Base-by-base conservation (phyloP, 2,329 filamentous ascomycete genomes). In the Teratosphaeriaceae sp. region DNA sequence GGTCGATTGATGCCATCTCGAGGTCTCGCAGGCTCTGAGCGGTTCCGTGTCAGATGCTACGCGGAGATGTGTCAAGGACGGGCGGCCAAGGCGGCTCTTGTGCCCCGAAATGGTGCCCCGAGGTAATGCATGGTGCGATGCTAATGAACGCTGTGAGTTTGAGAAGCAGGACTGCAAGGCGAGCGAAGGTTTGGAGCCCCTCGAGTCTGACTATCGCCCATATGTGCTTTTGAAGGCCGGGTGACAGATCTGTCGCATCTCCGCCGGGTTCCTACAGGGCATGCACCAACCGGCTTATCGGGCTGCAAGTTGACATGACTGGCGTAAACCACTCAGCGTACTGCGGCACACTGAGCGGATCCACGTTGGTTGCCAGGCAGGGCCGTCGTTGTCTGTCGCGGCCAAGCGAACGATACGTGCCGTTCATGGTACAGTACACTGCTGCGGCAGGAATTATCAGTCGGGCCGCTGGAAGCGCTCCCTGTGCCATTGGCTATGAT, bases 351-450 rank as follows among this genome's bases (percentile, higher is more conserved):
- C 19, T 27, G 13, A 41, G 23, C 44, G 42, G 42, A 21, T 38
- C 41, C 45, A 47, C 45, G 45, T 44, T 34, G 18, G 31, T 9
- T 18, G 31, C 11, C 7, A 71, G 11, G 31, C 12, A 19, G 15
- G 12, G 27, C 27, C n/a, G n/a, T n/a, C n/a, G 27, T n/a, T n/a
- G 4, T 18, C 6, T 18, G 18, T 8, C 31, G 6, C 4, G 11
- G n/a, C 11, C 11, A 19, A n/a, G 31, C 5, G 31, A 12, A 12
- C 18, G 24, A 19, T 20, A 18, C 8, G 8, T n/a, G 31, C 20
- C 15, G 18, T n/a, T 5, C 6, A n/a, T 13, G 15, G 24, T 27
- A 27, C 8, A 27, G 24, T 13, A 5, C n/a, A 20, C 18, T 18
- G 15, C 15, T 18, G 31, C 15, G 20, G 6, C 31, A 18, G 4